These are phyloP conservation scores for Mortierella sp. DNA, from an alignment of 371 early-diverging fungal genomes.

Conservation along the genomic window DNA sequence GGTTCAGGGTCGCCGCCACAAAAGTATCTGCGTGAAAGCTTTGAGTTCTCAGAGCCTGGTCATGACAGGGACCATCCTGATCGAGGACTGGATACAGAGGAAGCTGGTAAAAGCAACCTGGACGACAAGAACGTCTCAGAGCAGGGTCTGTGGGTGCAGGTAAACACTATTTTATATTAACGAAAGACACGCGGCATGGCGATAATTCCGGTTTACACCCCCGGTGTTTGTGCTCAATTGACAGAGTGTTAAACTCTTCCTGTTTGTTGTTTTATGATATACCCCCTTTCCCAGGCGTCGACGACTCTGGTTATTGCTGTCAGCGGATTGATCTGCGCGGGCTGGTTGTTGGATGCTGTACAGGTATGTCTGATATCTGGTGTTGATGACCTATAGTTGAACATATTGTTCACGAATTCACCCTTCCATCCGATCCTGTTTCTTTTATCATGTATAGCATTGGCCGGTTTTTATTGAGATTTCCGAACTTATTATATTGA, in stretches of 20 bases:
- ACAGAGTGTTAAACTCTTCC: no score
- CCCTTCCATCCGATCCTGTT: not conserved
- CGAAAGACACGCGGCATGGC: no score
- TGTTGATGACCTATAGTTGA: not conserved
- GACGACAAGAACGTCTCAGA: constrained; percentile 14
- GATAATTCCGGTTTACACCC: no score
- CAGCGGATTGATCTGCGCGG: constrained; percentile 78
- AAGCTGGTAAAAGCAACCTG: not conserved
- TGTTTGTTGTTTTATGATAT: no score
- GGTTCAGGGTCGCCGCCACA: constrained; percentile 13
- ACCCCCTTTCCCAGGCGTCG: constrained; percentile 72
- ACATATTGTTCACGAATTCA: not conserved
- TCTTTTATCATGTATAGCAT: constrained; percentile 58
- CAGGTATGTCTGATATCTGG: constrained; percentile 60
- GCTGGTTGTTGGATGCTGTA: constrained; percentile 73
- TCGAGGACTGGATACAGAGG: constrained; percentile 14
- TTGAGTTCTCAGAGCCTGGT: constrained; percentile 36
- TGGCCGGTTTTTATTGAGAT: constrained; percentile 76
- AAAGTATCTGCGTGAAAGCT: constrained; percentile 31
- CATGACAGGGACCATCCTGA: constrained; percentile 5
- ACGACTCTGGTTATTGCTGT: constrained; percentile 80
- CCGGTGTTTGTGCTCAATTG: no score
- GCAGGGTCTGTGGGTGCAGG: constrained; percentile 50
- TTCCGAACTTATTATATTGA: constrained; percentile 83
- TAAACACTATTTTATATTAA: not conserved